Evolutionary conservation across 2,329 filamentous ascomycete species (phyloP).

Genomic region (Phoma herbarum): DNA sequence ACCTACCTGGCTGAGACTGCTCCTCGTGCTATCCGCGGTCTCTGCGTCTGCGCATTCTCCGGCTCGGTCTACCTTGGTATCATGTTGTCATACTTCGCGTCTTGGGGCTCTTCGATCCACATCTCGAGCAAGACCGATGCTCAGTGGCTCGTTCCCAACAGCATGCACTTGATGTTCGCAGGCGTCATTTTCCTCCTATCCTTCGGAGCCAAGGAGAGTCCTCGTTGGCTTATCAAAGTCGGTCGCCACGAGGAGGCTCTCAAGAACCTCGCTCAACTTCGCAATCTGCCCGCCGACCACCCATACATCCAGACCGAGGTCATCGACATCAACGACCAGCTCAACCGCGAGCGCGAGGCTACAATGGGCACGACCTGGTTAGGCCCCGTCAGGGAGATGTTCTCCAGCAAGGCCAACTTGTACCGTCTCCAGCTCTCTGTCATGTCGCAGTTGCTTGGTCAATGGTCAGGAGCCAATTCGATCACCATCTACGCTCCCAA

Average conservation of each 20-base stretch:
- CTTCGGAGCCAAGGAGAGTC: conserved; percentile 74
- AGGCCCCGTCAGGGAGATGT: conserved; percentile 73
- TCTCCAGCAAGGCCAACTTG: conserved; percentile 72
- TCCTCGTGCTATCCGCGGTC: conserved; percentile 72
- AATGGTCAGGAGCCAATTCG: conserved; percentile 76
- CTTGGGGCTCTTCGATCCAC: conserved; percentile 62
- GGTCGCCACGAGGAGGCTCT: conserved; percentile 67
- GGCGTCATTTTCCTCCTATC: conserved; percentile 74
- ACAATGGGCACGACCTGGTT: conserved; percentile 71
- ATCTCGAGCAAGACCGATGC: conserved; percentile 56
- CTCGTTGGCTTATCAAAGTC: conserved; percentile 73
- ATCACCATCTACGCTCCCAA: conserved; percentile 81
- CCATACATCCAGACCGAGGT: conserved; percentile 71
- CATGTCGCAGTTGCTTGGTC: conserved; percentile 74
- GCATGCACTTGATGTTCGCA: conserved; percentile 80
- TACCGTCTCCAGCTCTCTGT: conserved; percentile 76
- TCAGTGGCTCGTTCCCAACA: conserved; percentile 72
- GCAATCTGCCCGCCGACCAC: conserved; percentile 67
- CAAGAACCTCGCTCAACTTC: conserved; percentile 65
- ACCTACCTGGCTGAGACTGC: conserved; percentile 78
- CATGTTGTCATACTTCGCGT: conserved; percentile 80
- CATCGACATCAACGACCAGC: conserved; percentile 68
- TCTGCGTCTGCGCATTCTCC: conserved; percentile 76
- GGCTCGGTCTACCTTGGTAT: conserved; percentile 77
- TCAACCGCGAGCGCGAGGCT: conserved; percentile 76